These are phyloP conservation scores for Entomortierella beljakovae DNA, from an alignment of 192 early-diverging fungal genomes.

Conservation along the genomic window DNA sequence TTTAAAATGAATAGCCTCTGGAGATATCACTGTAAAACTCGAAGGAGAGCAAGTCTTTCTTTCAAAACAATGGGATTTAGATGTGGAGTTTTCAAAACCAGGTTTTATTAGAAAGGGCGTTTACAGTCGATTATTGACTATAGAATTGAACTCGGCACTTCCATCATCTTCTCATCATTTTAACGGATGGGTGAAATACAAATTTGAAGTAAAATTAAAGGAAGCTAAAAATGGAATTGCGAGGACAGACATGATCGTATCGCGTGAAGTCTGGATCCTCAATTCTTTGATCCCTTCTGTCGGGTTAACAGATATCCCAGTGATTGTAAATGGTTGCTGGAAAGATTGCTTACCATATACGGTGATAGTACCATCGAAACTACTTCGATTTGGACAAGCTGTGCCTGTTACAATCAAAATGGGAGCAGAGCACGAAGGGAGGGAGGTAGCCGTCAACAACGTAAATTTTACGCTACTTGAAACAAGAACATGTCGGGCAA, in stretches of 20 bases:
- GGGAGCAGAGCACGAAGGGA: neutral
- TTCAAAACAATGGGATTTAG: conserved; percentile 17
- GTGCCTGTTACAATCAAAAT: neutral
- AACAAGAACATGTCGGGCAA: neutral
- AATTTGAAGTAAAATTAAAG: conserved; percentile 17
- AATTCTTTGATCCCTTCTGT: conserved; percentile 10
- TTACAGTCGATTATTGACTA: conserved; percentile 4
- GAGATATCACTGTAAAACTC: neutral
- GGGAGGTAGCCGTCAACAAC: neutral
- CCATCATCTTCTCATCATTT: conserved; percentile 5
- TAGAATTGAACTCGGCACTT: conserved; percentile 2
- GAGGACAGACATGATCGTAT: neutral
- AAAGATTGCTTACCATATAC: neutral
- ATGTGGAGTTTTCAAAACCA: conserved; percentile 6
- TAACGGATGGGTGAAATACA: conserved; percentile 18
- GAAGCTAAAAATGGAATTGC: conserved; percentile 3
- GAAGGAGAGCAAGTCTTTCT: conserved; percentile 14
- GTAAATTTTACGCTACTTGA: conserved; percentile 9
- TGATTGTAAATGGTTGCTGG: neutral
- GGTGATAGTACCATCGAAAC: conserved; percentile 8
- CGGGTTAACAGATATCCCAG: neutral
- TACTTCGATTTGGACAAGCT: neutral
- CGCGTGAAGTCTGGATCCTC: conserved; percentile 16
- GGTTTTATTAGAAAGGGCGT: conserved; percentile 8
- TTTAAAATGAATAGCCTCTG: neutral